A percentile compares a stretch with the other conserved stretches of the same genome.
Evolutionary conservation across 345 rosid genomes (phyloP).

Genomic region (Murraya koenigii): DNA sequence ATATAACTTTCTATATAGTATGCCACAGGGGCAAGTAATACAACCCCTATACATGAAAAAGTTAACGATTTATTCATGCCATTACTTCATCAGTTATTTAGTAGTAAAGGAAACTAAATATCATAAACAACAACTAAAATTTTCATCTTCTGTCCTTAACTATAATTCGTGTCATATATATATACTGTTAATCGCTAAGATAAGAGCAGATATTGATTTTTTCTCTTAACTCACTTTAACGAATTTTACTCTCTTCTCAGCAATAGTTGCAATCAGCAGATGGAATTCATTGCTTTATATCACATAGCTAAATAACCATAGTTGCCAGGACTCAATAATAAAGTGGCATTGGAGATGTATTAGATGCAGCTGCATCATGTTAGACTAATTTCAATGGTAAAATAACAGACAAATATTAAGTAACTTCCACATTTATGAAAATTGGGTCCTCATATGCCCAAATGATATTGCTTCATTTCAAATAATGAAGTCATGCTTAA

Average conservation of each 20-base stretch:
- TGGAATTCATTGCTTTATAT: neutral
- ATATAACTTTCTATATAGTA: neutral
- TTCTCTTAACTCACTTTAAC: neutral
- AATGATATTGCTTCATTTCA: slow-evolving; percentile 7
- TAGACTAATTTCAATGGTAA: neutral
- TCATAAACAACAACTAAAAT: neutral
- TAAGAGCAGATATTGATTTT: neutral
- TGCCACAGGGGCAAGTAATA: neutral
- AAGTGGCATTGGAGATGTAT: neutral
- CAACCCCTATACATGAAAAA: neutral
- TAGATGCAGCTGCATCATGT: neutral
- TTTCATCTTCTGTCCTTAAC: neutral
- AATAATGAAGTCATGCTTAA: neutral
- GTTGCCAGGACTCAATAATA: neutral
- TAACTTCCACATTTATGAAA: neutral
- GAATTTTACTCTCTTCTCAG: neutral
- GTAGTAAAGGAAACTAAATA: neutral
- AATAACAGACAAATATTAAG: neutral
- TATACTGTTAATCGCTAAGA: neutral
- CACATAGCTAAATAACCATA: neutral
- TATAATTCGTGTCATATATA: neutral
- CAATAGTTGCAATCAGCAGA: neutral
- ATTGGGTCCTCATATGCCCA: neutral
- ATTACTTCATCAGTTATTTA: neutral
- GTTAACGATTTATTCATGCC: neutral